Base-by-base conservation (phyloP, 177 flowering plant genomes). In the Vitis hybrid region DNA sequence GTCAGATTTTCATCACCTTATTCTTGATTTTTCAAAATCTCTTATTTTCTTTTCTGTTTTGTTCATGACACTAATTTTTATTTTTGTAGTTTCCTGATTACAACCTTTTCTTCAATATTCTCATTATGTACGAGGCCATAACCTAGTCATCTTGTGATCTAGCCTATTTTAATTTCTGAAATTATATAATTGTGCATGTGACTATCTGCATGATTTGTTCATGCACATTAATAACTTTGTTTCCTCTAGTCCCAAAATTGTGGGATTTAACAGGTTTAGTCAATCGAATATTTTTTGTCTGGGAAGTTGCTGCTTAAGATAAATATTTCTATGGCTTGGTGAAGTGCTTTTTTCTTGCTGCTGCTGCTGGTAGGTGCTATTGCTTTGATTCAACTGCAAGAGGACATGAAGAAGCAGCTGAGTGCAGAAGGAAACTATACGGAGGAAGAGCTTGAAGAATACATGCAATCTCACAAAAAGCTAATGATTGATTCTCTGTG, bases 401-500 rank as follows among this genome's bases (percentile, higher is more conserved):
- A 95, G 82, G 98, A 91, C 82, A 87, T 95, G 97, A 95, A 90
- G 80, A 82, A 78, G 66, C 98, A 95, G 70, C 88, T 89, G 15
- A 95, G 83, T 83, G 83, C 88, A 32, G 93, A 93, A 78, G 99
- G 97, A 66, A 90, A 88, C 78, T 91, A 90, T 72, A 91, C 97
- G 8, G 99, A 95, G 69, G 92, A 87, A 80, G 92, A 95, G 74
- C 92, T 95, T 67, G 98, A 95, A 79, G 87, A 78, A 64, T 91
- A 93, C 79, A 78, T 95, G 88, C 86, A 83, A 68, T 80, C 97
- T 19, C 90, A 95, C 84, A 93, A 91, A 72, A 87, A 93, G 71
- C 49, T 89, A 78, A 90, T 95, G 97, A 89, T 85, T 72, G 97
- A 95, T 82, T 95, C 99, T 30, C 78, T 95, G 11, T 95, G 99